These are phyloP conservation scores for Heliosperma pusillum DNA, from an alignment of 148 eudicot genomes.

Conservation along the genomic window DNA sequence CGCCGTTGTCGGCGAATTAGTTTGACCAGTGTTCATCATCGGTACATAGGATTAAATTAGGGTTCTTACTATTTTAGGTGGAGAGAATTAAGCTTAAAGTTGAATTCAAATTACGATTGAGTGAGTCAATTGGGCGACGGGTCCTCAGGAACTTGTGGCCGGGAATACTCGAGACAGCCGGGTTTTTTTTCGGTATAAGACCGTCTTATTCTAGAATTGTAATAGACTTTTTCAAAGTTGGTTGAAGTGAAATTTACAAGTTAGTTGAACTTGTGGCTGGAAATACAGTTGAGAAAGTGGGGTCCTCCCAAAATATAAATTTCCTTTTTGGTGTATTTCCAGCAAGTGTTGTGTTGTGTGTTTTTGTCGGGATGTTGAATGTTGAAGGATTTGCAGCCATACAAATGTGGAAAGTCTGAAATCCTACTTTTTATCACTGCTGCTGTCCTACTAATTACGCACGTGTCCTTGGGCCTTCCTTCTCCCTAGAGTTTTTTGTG, in stretches of 20 bases:
- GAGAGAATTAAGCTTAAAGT: too few species aligned
- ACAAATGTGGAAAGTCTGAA: background rate
- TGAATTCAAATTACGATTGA: too few species aligned
- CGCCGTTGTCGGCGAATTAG: background rate
- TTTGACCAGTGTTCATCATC: background rate
- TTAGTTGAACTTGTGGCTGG: background rate
- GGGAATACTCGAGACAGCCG: background rate
- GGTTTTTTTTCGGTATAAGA: too few species aligned
- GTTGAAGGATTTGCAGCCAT: background rate
- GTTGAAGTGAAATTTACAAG: too few species aligned
- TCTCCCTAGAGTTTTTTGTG: too few species aligned
- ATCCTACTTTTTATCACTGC: background rate
- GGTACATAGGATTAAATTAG: background rate
- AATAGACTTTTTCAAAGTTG: too few species aligned
- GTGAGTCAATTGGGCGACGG: background rate
- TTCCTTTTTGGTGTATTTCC: background rate
- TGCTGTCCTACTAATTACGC: too few species aligned
- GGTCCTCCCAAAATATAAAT: background rate
- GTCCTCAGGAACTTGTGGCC: background rate
- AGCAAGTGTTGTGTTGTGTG: background rate
- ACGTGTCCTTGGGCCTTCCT: too few species aligned
- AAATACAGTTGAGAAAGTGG: background rate
- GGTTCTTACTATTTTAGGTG: background rate
- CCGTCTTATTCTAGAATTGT: too few species aligned
- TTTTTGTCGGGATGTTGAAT: too few species aligned